Conservation (phyloP, 2,329 filamentous ascomycete genomes). For the Arthrocladium fulminans region DNA sequence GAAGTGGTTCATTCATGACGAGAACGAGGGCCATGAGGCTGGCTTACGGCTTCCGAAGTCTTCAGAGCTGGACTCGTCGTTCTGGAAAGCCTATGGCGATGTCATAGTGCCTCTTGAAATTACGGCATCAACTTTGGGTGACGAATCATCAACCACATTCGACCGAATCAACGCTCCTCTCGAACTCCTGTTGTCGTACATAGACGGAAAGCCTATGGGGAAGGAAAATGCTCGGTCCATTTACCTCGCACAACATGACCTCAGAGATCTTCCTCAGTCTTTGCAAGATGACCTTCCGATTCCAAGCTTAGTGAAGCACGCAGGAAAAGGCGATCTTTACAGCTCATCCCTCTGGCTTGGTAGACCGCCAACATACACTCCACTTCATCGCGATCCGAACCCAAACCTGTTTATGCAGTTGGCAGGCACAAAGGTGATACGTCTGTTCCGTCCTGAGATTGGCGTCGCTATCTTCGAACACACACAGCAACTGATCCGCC, state of each 20-base stretch:
- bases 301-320: conserved; percentile 53
- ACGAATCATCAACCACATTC: conserved; percentile 28
- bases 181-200: conserved; percentile 53
- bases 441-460: conserved; percentile 56
- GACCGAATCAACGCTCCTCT: conserved; percentile 45
- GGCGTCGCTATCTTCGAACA: conserved; percentile 57
- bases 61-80: conserved; percentile 15
- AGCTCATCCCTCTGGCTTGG: conserved; percentile 82
- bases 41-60: conserved; percentile 10
- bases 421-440: conserved; percentile 60
- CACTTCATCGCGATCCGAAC: conserved; percentile 86
- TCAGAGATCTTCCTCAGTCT: conserved; percentile 56
- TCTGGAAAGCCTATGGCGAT: conserved; percentile 33
- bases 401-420: conserved; percentile 87
- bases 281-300: conserved; percentile 59
- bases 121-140: not conserved
- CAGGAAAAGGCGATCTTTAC: conserved; percentile 77
- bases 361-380: conserved; percentile 75
- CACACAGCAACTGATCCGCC: conserved; percentile 33
- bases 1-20: conserved; percentile 50
- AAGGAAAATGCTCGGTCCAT: conserved; percentile 31
- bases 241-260: conserved; percentile 76
- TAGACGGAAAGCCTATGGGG: conserved; percentile 22
- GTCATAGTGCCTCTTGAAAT: conserved; percentile 53
- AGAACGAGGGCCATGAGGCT: conserved; percentile 17